Conservation (phyloP, 192 early-diverging fungal species). For the Coemansia sp. region DNA sequence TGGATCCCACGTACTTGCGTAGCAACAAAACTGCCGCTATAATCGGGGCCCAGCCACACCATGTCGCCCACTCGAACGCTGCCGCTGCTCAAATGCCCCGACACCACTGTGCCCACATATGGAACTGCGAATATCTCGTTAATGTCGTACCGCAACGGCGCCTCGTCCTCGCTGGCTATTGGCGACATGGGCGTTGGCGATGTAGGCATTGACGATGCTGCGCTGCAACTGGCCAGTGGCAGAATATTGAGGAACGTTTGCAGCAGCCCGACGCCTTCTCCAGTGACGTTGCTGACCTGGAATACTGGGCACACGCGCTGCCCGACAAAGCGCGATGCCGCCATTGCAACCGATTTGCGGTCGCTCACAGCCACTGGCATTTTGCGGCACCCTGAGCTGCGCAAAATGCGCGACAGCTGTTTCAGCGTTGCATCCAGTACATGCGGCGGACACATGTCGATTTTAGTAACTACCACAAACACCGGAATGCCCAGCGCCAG, state of each 20-base stretch:
- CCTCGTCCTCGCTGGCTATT: background rate
- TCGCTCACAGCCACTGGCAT: constrained; percentile 84
- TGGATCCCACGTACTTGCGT: constrained; percentile 86
- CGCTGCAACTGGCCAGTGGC: constrained; percentile 56
- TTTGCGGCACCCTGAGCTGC: constrained; percentile 87
- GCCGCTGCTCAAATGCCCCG: constrained; percentile 74
- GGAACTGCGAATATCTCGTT: constrained; percentile 91
- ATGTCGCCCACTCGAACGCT: constrained; percentile 76
- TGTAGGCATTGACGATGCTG: constrained; percentile 31
- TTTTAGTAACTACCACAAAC: constrained; percentile 91
- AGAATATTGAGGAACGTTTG: constrained; percentile 84
- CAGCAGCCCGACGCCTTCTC: constrained; percentile 72
- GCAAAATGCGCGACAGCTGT: constrained; percentile 79
- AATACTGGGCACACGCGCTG: constrained; percentile 94
- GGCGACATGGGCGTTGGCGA: background rate
- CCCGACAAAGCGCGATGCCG: constrained; percentile 78
- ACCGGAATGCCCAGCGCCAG: constrained; percentile 85
- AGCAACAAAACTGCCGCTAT: constrained; percentile 72
- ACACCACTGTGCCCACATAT: constrained; percentile 88
- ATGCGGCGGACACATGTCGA: constrained; percentile 88
- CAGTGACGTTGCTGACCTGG: constrained; percentile 89
- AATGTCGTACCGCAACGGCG: constrained; percentile 77
- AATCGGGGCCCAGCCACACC: constrained; percentile 83
- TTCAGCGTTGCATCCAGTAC: constrained; percentile 81
- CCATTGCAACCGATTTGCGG: constrained; percentile 72